phyloP scores from a whole-genome alignment of 345 rosid species.

The Acer campestre region DNA sequence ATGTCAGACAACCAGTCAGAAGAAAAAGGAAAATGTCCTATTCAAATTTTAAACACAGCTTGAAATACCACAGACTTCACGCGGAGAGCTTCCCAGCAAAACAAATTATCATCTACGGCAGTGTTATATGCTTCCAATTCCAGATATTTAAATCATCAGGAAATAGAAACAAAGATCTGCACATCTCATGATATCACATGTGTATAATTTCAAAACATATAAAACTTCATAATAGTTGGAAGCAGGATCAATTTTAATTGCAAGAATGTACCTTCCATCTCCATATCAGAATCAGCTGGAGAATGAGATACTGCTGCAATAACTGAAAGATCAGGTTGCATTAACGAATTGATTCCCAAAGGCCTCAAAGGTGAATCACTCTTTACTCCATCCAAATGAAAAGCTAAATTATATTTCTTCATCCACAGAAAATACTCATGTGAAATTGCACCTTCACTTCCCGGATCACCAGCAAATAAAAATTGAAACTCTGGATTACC shows the following conservation, averaged over 20 bases:
- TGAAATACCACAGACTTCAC: background rate
- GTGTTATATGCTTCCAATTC: background rate
- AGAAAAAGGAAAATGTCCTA: background rate
- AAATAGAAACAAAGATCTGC: slow-evolving; percentile 7
- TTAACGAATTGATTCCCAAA: slow-evolving; percentile 21
- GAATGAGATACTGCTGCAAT: slow-evolving; percentile 28
- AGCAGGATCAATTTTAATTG: slow-evolving; percentile 21
- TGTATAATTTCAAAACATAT: background rate
- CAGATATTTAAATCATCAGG: background rate
- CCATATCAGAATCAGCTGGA: slow-evolving; percentile 71
- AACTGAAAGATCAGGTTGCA: slow-evolving; percentile 15
- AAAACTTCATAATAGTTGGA: background rate
- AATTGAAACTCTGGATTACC: slow-evolving; percentile 40
- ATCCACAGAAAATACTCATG: slow-evolving; percentile 43
- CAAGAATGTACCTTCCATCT: slow-evolving; percentile 91
- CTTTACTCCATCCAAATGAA: slow-evolving; percentile 21
- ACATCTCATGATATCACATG: background rate
- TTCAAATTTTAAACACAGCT: background rate
- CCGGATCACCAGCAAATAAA: slow-evolving; percentile 45
- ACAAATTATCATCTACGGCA: background rate
- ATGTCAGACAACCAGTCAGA: background rate
- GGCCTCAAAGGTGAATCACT: slow-evolving; percentile 16
- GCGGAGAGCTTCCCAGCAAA: background rate
- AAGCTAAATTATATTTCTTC: slow-evolving; percentile 30
- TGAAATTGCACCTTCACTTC: slow-evolving; percentile 43